Evolutionary conservation across 2,329 filamentous ascomycete species (phyloP), one percentile per base, ranked within the genome.

Genomic region (Botryotinia convoluta): DNA sequence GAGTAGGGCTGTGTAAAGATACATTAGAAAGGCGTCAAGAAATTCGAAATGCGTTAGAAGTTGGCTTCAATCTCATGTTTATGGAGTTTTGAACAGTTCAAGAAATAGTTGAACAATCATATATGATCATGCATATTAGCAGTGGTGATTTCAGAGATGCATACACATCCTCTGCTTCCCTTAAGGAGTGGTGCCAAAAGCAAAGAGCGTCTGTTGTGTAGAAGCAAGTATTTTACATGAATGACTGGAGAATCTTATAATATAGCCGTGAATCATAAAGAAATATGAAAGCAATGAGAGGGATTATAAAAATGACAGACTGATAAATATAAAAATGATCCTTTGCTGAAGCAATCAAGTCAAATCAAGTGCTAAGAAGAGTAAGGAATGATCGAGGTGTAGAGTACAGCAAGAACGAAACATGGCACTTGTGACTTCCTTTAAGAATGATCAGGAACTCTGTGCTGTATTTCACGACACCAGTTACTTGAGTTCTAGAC

Each of bases 1-100:
- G 26, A 64, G 14, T 8, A 73, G 48, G 45, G 67, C 44, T 32
- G 32, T 37, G n/a, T 32, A 48, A 42, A 71, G 12, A 45, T 59
- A 51, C 72, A 73, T 73, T 37, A 35, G 59, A 39, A 63, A 45
- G 35, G 45, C 37, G 20, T 42, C 37, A 32, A 57, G 18, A 57
- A 22, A 29, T 26, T 32, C 48, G 48, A n/a, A 42, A 42, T 42
- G n/a, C 16, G n/a, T n/a, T 20, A 32, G 48, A 44, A 32, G 16
- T 69, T 44, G 65, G 48, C 10, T 69, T 57, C 20, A 59, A 44
- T 22, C 39, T n/a, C 48, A 69, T 57, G 18, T 16, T 69, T 14
- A 42, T 57, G 10, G 54, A 44, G 18, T 12, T 1, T 29, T 32
- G n/a, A 71, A 32, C 18, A 5, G 14, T 44, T 44, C 35, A 57